These are phyloP conservation scores for Mimosa bimucronata DNA, from an alignment of 306 rosid species.

Conservation along the genomic window DNA sequence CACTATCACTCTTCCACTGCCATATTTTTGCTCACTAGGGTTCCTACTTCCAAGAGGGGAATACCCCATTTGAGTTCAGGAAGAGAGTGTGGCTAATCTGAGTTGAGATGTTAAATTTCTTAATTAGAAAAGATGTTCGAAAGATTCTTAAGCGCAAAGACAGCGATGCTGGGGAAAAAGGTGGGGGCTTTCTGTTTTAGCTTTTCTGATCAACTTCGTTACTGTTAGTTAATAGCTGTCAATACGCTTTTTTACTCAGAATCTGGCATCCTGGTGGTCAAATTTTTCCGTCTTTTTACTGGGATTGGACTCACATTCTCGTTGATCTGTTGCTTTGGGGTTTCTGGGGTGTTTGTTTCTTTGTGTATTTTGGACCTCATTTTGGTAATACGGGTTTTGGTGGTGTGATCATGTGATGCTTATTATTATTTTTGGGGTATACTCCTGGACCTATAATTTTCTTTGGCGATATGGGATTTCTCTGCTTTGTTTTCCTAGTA, in stretches of 20 bases:
- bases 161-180: constrained; percentile 95
- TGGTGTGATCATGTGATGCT: constrained; percentile 1
- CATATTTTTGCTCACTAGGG: constrained; percentile 25
- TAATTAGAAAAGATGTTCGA: constrained; percentile 66
- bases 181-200: constrained; percentile 14
- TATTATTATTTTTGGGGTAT: background rate
- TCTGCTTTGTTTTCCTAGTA: constrained; percentile 25
- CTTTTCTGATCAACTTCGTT: background rate
- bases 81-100: constrained; percentile 18
- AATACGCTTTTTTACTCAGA: background rate
- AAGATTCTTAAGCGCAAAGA: constrained; percentile 96
- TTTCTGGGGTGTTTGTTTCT: constrained; percentile 20
- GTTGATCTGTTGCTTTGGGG: constrained; percentile 1
- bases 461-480: background rate
- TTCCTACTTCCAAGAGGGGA: constrained; percentile 9
- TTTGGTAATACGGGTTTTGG: constrained; percentile 17
- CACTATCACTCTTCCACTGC: background rate
- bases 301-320: constrained; percentile 28
- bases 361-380: constrained; percentile 33
- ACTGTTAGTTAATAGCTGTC: background rate
- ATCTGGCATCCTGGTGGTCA: background rate
- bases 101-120: constrained; percentile 67
- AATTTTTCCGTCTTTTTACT: constrained; percentile 3
- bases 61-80: constrained; percentile 22
- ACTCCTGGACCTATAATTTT: background rate